Conservation (phyloP, 1,139 yeast genomes). For the Taphrina betulina region DNA sequence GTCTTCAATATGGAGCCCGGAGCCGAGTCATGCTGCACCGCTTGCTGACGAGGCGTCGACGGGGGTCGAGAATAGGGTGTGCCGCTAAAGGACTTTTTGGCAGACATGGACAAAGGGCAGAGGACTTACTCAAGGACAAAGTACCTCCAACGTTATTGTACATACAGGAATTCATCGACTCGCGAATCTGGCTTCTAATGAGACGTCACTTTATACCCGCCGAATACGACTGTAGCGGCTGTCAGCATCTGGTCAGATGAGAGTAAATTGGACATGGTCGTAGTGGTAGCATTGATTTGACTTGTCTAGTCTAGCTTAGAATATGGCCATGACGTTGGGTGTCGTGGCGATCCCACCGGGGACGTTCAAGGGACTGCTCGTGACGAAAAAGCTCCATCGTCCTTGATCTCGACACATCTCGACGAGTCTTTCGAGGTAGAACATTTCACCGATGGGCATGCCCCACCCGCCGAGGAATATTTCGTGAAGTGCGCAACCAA, state of each 20-base stretch:
- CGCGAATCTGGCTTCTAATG: no score
- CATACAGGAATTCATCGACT: no score
- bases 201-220: no score
- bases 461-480: conserved; percentile 42
- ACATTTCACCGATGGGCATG: conserved; percentile 42
- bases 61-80: conserved; percentile 16
- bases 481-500: conserved; percentile 37
- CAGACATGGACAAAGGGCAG: no score
- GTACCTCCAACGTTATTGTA: no score
- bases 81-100: conserved; percentile 9
- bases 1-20: conserved; percentile 13
- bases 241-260: no score
- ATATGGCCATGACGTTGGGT: conserved; percentile 39
- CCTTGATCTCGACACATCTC: conserved; percentile 38
- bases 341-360: conserved; percentile 44
- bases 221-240: no score
- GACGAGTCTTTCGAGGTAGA: conserved; percentile 41
- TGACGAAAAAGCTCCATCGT: conserved; percentile 42
- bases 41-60: conserved; percentile 12
- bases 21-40: conserved; percentile 1
- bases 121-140: no score
- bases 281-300: no score
- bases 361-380: conserved; percentile 42
- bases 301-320: no score
- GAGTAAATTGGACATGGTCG: no score